phyloP scores from a whole-genome alignment of 192 early-diverging fungal species.

The Podila epigama region DNA sequence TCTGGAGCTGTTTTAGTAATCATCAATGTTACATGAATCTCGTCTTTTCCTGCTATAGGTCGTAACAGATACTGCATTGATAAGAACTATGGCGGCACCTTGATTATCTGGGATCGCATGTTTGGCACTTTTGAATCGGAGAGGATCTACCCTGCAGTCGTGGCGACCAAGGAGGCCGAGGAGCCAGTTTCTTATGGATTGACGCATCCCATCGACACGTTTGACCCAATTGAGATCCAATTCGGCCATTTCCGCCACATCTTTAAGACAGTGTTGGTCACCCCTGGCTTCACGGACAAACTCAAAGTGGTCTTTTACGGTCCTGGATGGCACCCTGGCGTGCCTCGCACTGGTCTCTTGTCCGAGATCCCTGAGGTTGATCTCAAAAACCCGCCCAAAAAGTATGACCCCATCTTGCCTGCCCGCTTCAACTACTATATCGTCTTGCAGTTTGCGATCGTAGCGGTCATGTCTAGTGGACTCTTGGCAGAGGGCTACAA shows the following conservation, averaged over 20 bases:
- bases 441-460: conserved; percentile 42
- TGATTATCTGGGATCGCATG: conserved; percentile 69
- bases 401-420: conserved; percentile 55
- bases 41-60: no score
- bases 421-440: conserved; percentile 53
- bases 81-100: conserved; percentile 67
- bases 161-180: conserved; percentile 36
- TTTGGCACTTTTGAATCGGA: conserved; percentile 68
- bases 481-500: conserved; percentile 40
- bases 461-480: conserved; percentile 31
- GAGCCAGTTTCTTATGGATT: conserved; percentile 65
- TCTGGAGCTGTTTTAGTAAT: no score
- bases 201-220: conserved; percentile 66
- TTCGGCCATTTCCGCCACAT: conserved; percentile 59
- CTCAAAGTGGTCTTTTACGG: conserved; percentile 62
- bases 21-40: no score
- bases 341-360: conserved; percentile 53
- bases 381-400: conserved; percentile 50
- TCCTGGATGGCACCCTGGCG: conserved; percentile 61
- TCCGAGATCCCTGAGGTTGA: conserved; percentile 53
- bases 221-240: conserved; percentile 64
- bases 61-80: conserved; percentile 71
- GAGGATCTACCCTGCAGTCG: conserved; percentile 42
- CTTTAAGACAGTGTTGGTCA: conserved; percentile 48
- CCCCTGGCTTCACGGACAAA: conserved; percentile 52